Evolutionary conservation across 768 basidiomycete genomes (phyloP).

Genomic region (Bullera alba): DNA sequence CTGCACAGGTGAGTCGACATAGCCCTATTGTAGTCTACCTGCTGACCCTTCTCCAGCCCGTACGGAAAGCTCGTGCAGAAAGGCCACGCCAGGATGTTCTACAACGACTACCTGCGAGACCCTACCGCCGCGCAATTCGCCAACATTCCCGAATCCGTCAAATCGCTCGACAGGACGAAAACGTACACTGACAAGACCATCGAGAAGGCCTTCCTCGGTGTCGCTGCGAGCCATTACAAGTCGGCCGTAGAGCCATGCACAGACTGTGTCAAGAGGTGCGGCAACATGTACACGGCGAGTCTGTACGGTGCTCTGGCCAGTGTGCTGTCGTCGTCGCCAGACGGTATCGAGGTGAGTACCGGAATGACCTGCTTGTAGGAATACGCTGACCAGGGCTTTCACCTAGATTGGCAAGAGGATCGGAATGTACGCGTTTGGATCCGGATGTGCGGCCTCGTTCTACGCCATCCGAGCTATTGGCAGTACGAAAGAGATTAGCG

Average conservation of each 20-base stretch:
- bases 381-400: slow-evolving; percentile 1
- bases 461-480: slow-evolving; percentile 81
- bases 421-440: slow-evolving; percentile 93
- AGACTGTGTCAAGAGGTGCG: slow-evolving; percentile 80
- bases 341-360: slow-evolving; percentile 51
- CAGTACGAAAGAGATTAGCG: slow-evolving; percentile 69
- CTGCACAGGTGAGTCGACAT: slow-evolving; percentile 59
- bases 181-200: slow-evolving; percentile 88
- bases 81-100: slow-evolving; percentile 76
- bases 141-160: slow-evolving; percentile 63
- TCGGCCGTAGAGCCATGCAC: slow-evolving; percentile 72
- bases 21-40: background rate
- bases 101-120: slow-evolving; percentile 70
- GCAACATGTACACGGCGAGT: slow-evolving; percentile 98
- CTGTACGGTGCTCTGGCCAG: slow-evolving; percentile 91
- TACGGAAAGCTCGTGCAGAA: slow-evolving; percentile 99
- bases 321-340: slow-evolving; percentile 66
- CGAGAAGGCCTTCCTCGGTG: slow-evolving; percentile 86
- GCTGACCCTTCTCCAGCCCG: slow-evolving; percentile 52
- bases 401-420: slow-evolving; percentile 67
- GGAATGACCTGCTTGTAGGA: background rate
- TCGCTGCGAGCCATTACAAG: slow-evolving; percentile 67
- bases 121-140: slow-evolving; percentile 59
- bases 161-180: slow-evolving; percentile 57
- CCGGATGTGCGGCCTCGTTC: slow-evolving; percentile 91